These are phyloP conservation scores for Colletotrichum tropicale DNA, from an alignment of 2,329 filamentous ascomycete species.

Conservation along the genomic window DNA sequence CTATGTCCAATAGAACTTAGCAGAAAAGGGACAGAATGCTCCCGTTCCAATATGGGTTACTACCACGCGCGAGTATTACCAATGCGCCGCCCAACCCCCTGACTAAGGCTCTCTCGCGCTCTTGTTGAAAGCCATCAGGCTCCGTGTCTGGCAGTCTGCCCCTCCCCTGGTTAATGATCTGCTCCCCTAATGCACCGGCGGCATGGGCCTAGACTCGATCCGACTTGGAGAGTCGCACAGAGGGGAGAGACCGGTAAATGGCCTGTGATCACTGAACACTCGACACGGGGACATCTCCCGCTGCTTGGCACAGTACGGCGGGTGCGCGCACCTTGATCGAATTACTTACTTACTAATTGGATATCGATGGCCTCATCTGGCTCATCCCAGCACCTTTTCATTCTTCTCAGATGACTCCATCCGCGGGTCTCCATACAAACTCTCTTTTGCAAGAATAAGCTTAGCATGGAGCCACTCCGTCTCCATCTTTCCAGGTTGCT, in stretches of 20 bases:
- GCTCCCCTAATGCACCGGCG: neutral
- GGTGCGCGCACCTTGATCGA: neutral
- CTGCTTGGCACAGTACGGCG: neutral
- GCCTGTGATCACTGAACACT: neutral
- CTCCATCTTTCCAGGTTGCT: neutral
- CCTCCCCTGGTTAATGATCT: neutral
- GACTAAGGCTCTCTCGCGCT: neutral
- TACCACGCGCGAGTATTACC: constrained; percentile 7
- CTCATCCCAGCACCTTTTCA: neutral
- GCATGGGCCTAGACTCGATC: neutral
- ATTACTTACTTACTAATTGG: neutral
- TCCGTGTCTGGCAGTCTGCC: neutral
- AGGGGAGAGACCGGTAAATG: neutral
- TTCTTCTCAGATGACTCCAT: neutral
- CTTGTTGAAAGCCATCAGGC: neutral
- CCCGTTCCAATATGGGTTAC: neutral
- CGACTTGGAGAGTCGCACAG: neutral
- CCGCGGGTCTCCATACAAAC: neutral
- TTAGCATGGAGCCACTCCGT: neutral
- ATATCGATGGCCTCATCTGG: neutral
- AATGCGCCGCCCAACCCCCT: constrained; percentile 9
- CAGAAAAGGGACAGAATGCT: neutral
- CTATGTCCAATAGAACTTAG: neutral
- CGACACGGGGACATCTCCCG: neutral
- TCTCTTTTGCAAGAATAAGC: neutral